Evolutionary conservation across 1,284 basidiomycete genomes (phyloP).

Genomic region (Puccinia hordei): DNA sequence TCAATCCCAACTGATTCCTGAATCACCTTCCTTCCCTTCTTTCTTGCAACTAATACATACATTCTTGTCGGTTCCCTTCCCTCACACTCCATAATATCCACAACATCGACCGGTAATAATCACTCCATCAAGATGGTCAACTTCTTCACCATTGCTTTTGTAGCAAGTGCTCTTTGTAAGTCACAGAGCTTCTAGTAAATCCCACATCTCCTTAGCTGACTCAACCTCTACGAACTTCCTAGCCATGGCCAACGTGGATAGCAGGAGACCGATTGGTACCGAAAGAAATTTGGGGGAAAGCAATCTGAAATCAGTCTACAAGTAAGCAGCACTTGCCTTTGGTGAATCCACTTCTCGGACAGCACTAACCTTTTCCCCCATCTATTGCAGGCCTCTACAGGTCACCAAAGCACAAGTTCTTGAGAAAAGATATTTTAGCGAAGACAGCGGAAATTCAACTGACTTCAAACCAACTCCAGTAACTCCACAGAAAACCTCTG

Average conservation of each 20-base stretch:
- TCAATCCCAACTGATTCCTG: neutral
- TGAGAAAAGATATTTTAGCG: neutral
- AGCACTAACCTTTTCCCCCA: neutral
- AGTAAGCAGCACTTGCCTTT: neutral
- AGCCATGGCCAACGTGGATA: neutral
- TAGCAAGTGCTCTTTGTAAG: slow-evolving; percentile 9
- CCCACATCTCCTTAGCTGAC: neutral
- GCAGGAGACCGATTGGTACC: neutral
- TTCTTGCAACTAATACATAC: no score
- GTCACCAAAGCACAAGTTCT: neutral
- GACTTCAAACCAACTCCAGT: neutral
- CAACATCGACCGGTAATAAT: neutral
- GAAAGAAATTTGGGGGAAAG: neutral
- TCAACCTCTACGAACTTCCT: neutral
- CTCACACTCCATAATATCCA: neutral
- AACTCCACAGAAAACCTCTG: neutral
- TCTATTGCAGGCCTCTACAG: neutral
- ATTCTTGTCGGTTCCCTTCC: neutral
- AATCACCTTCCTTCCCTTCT: neutral
- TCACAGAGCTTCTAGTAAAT: neutral
- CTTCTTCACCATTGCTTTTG: neutral
- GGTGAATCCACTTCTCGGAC: neutral
- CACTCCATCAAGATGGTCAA: slow-evolving; percentile 2
- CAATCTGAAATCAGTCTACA: neutral
- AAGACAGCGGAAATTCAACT: neutral